Percentiles rank a stretch among this genome's conserved stretches.
Conservation (phyloP, 345 rosid genomes). For the Eucalyptus erythrocorys region DNA sequence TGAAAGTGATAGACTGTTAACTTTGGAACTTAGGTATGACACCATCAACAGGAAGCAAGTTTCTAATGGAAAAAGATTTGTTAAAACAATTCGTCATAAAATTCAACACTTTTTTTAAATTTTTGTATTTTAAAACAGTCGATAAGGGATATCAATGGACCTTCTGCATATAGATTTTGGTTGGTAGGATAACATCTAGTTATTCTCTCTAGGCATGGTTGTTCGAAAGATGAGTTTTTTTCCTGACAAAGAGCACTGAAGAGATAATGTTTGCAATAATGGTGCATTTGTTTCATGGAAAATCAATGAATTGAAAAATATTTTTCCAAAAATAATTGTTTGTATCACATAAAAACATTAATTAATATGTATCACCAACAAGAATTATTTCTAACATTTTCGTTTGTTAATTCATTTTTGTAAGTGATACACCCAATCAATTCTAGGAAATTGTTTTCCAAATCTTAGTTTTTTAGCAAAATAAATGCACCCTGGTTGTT, state of each 20-base stretch:
- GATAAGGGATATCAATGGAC: neutral
- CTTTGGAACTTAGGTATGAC: neutral
- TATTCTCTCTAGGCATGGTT: neutral
- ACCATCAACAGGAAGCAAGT: neutral
- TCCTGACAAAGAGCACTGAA: neutral
- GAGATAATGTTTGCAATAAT: neutral
- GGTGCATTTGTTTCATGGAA: neutral
- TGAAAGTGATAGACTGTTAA: neutral
- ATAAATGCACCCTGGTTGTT: neutral
- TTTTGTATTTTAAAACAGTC: neutral
- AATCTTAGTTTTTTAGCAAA: accelerated
- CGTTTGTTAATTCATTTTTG: neutral
- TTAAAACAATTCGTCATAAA: neutral
- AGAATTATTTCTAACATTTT: neutral
- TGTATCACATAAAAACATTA: neutral
- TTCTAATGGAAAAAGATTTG: neutral
- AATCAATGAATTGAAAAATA: neutral
- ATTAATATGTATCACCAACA: neutral
- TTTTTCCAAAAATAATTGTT: neutral
- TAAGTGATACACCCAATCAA: neutral
- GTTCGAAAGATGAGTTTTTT: neutral
- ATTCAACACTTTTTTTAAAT: neutral
- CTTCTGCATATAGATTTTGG: neutral
- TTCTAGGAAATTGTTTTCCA: neutral
- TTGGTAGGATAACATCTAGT: neutral